Evolutionary conservation across 1,284 basidiomycete species (phyloP), one percentile per base, ranked within the genome.

Genomic region (Boletellus deceptivus): DNA sequence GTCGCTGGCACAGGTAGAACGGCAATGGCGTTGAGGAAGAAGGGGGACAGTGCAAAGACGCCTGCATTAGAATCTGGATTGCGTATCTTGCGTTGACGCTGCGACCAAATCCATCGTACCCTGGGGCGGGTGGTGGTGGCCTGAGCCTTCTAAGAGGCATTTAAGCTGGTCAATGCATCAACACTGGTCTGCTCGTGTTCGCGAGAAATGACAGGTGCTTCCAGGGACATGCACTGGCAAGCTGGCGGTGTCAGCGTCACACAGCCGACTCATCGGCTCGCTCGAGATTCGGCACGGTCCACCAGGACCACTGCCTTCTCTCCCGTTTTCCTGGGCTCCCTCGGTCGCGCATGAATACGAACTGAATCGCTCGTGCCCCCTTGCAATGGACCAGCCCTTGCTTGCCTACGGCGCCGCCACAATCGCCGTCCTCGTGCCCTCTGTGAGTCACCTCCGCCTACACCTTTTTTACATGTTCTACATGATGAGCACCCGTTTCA

Each of bases 401-500:
- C 52, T 70, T 22, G 40, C 53, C 22, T 55, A 55, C 43, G 49
- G 47, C 29, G 54, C 16, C 41, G 56, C 67, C 16, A 54, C 48
- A 22, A 14, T 59, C 29, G 59, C 58, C 44, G 13, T 59, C 39
- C 48, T 57, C 6, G 43, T 69, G 45, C 63, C 67, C 29, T 54
- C 56, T n/a, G 65, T 67, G 56, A 69, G 64, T 69, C 25, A n/a
- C 20, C n/a, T 35, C 17, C 22, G 9, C 16, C 1, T 27, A 33
- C 22, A 35, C 6, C 20, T 18, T n/a, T 36, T 34, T 17, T 9
- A 24, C 37, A 29, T 33, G 22, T 43, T 39, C 52, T 47, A 37
- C 53, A 68, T 71, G 87, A 89, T 89, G 87, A 88, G 60, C 68
- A 67, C 76, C 74, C 73, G 52, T 69, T 79, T 88, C 88, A 91